Conservation (phyloP, 108 stramenopile species). For the Heterococcus sp. region DNA sequence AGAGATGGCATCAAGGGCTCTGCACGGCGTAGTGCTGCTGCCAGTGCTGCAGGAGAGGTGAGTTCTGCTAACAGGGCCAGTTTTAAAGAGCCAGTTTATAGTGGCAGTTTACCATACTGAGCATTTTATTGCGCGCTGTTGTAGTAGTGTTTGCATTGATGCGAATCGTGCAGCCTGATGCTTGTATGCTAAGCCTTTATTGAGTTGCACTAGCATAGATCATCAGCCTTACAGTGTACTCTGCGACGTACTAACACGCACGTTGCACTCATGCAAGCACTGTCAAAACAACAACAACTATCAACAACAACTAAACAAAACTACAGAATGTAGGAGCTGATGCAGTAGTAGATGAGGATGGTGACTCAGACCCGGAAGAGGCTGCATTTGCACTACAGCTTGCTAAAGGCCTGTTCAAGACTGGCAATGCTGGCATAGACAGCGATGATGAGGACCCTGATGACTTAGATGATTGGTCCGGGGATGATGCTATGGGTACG, state of each 20-base stretch:
- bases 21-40: conserved; percentile 61
- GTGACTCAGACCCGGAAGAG: conserved; percentile 54
- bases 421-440: conserved; percentile 64
- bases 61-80: not conserved
- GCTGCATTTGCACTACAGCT: conserved; percentile 75
- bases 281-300: not conserved
- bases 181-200: not conserved
- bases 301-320: too few relatives aligned
- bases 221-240: too few relatives aligned
- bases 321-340: too few relatives aligned
- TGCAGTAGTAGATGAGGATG: conserved; percentile 47
- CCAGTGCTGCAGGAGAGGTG: conserved; percentile 42
- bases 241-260: not conserved
- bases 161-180: not conserved
- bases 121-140: too few relatives aligned
- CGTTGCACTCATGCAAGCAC: not conserved
- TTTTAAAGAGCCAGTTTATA: not conserved
- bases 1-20: conserved; percentile 68
- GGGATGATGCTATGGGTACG: too few relatives aligned
- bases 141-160: not conserved
- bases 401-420: conserved; percentile 79
- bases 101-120: too few relatives aligned
- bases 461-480: conserved; percentile 75
- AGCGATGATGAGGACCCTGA: conserved; percentile 87
- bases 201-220: not conserved